Evolutionary conservation across 2,329 filamentous ascomycete species (phyloP).

Genomic region (Xylariaceae sp.): DNA sequence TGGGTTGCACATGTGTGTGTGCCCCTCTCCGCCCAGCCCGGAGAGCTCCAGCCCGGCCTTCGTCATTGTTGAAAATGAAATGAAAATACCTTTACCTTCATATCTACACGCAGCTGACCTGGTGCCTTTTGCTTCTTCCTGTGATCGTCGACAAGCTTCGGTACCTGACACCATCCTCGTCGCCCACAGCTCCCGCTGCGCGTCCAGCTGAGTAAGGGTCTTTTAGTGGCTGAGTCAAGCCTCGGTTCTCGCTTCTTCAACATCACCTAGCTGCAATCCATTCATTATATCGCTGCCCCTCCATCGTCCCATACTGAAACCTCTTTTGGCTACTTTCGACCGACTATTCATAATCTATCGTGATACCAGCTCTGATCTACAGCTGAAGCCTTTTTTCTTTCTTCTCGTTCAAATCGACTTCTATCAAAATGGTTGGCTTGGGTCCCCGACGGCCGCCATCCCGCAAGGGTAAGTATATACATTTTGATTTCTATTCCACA

Average conservation of each 20-base stretch:
- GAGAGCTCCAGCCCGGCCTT: no score
- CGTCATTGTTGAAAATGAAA: not conserved
- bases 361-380: conserved; percentile 4
- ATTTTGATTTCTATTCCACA: conserved; percentile 1
- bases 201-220: conserved; percentile 13
- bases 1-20: no score
- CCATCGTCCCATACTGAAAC: not conserved
- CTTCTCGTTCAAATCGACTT: no score
- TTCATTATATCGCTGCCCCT: not conserved
- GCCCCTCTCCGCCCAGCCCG: no score
- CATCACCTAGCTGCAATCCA: not conserved
- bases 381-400: conserved; percentile 18
- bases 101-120: no score
- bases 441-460: conserved; percentile 48
- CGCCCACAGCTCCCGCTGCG: not conserved
- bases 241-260: not conserved
- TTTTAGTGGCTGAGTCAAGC: conserved; percentile 1
- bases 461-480: conserved; percentile 61
- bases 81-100: not conserved
- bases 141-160: not conserved
- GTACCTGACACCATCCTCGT: not conserved
- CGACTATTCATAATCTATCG: not conserved
- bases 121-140: not conserved
- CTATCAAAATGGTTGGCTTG: conserved; percentile 47
- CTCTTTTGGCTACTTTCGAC: not conserved